Evolutionary conservation across 2,329 filamentous ascomycete genomes (phyloP).

Genomic region (Graphilbum sp.): DNA sequence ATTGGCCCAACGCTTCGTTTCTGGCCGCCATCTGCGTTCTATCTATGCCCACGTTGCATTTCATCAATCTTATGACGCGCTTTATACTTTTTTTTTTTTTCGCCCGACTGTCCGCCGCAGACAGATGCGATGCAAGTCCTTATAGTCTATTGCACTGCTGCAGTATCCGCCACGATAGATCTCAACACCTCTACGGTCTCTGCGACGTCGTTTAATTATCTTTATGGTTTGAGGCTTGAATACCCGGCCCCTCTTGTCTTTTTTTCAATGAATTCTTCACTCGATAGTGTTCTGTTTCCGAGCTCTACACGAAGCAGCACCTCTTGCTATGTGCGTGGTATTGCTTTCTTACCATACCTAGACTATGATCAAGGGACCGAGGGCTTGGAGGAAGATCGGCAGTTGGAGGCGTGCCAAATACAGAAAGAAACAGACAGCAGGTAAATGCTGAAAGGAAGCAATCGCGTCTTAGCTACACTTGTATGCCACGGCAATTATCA

Average conservation of each 20-base stretch:
- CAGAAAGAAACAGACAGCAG: too few species aligned
- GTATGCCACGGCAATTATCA: too few species aligned
- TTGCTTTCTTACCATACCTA: too few species aligned
- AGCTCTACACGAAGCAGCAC: too few species aligned
- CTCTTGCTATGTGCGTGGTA: too few species aligned
- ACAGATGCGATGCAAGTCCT: not conserved
- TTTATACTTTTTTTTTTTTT: not conserved
- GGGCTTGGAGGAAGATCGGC: too few species aligned
- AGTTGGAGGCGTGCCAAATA: too few species aligned
- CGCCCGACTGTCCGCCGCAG: not conserved
- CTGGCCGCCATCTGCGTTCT: not conserved
- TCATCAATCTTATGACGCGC: not conserved
- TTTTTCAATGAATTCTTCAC: too few species aligned
- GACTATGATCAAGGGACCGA: too few species aligned
- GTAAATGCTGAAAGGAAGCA: too few species aligned
- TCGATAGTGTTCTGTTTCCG: too few species aligned
- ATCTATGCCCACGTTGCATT: not conserved
- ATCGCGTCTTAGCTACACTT: too few species aligned
- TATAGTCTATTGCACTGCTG: conserved; percentile 4
- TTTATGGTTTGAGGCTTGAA: not conserved
- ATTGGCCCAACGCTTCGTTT: not conserved
- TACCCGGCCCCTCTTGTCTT: not conserved
- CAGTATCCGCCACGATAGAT: not conserved
- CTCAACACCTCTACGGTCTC: not conserved
- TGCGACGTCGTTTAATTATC: not conserved